A percentile compares a stretch with the other conserved stretches of the same genome.
phyloP scores from a whole-genome alignment of 306 rosid genomes.

The Cicer arietinum region DNA sequence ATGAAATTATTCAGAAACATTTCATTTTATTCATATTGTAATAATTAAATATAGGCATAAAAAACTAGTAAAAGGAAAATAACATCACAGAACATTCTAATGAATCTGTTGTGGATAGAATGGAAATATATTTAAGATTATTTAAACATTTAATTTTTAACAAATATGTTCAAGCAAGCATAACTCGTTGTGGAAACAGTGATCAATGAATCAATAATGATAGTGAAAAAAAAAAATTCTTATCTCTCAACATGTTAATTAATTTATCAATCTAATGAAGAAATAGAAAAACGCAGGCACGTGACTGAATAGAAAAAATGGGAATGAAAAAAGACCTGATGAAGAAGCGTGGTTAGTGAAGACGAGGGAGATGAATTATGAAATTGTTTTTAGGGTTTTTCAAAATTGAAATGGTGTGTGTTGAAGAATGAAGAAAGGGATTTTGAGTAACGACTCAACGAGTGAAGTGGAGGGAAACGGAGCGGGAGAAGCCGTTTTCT shows the following conservation, averaged over 20 bases:
- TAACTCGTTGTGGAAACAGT: neutral
- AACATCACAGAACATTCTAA: neutral
- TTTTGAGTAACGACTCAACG: neutral
- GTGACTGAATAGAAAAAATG: neutral
- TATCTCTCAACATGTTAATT: no score
- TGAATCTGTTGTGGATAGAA: neutral
- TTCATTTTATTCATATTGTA: no score
- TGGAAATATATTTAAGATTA: neutral
- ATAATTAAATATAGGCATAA: neutral
- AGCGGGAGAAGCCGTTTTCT: slow-evolving; percentile 50
- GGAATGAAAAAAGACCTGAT: slow-evolving; percentile 38
- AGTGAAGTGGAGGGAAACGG: slow-evolving; percentile 40
- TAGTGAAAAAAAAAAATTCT: neutral
- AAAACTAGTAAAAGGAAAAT: neutral
- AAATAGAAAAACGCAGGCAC: neutral
- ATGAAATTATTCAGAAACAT: no score
- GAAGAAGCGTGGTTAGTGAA: neutral
- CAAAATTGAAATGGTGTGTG: slow-evolving; percentile 4
- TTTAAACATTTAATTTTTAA: neutral
- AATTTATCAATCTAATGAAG: neutral
- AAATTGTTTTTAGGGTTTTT: neutral
- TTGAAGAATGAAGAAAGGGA: slow-evolving; percentile 4
- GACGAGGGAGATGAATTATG: neutral
- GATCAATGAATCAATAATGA: slow-evolving; percentile 1
- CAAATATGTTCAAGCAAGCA: slow-evolving; percentile 18